Evolutionary conservation across 2,329 filamentous ascomycete genomes (phyloP).

Genomic region (Paecilomyces variotii): DNA sequence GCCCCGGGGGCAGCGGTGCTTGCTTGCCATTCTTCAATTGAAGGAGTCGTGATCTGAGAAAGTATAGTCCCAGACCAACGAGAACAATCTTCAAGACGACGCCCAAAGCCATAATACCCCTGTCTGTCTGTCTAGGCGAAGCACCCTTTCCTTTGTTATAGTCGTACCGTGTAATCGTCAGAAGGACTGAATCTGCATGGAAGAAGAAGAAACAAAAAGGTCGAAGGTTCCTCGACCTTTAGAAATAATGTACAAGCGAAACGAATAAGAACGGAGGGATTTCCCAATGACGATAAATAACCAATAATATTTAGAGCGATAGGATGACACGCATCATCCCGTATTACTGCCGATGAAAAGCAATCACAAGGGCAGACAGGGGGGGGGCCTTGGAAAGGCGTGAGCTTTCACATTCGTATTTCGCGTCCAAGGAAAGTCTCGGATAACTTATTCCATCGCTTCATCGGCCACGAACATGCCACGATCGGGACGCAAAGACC

Average conservation of each 20-base stretch:
- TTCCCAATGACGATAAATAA: neutral
- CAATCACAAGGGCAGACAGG: neutral
- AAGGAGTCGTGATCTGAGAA: neutral
- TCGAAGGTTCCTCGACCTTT: neutral
- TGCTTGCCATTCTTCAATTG: neutral
- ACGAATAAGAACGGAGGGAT: neutral
- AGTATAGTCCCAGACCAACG: neutral
- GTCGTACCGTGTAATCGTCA: neutral
- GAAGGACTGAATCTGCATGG: neutral
- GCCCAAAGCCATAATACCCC: neutral
- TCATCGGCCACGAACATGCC: neutral
- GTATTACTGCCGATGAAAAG: neutral
- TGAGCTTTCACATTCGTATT: neutral
- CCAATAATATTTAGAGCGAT: neutral
- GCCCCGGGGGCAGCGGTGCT: conserved; percentile 3
- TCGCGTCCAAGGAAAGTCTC: neutral
- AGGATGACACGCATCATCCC: neutral
- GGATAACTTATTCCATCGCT: neutral
- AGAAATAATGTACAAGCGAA: neutral
- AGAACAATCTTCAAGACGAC: neutral
- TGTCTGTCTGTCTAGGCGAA: neutral
- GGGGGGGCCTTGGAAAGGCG: neutral
- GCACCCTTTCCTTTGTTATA: neutral
- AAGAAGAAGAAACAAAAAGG: neutral
- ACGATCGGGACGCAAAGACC: neutral